Evolutionary conservation across 2,329 filamentous ascomycete genomes (phyloP), one percentile per base, ranked within the genome.

Genomic region (Paracorniculantispora psalliotae): DNA sequence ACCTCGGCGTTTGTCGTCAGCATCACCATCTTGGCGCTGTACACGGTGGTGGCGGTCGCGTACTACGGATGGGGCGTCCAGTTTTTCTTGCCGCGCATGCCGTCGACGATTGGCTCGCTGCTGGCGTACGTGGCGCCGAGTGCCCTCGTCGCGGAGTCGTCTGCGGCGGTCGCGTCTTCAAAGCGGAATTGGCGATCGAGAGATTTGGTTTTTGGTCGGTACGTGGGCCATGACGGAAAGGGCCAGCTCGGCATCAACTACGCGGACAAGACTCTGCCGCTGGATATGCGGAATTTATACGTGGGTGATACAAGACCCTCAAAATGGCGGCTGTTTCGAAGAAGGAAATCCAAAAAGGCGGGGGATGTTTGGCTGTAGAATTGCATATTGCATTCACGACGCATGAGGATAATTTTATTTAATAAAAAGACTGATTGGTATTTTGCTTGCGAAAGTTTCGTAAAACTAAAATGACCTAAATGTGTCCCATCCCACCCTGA

Each of bases 191-290:
- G n/a, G n/a, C n/a, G n/a, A n/a, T n/a, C n/a, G 37, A 2, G 5
- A 60, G 12, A 19, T 68, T 79, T 79, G 57, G 78, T 77, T 0
- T 85, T 79, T 63, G 82, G 83, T 0, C 71, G 70, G 0, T 85
- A 75, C 57, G 56, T 81, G 1, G 81, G 80, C 0, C 64, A 63
- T 0, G 81, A 85, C 62, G 77, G 79, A 0, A 70, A 71, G 8
- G 67, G 70, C 0, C 79, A 84, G 58, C 61, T 81, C 0, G 83
- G 83, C 0, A 78, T 85, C 46, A 82, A 86, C 43, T 46, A 46
- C n/a, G 43, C 43, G 3, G n/a, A 46, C 9, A 46, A 23, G 19
- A 23, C 19, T 21, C 13, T 46, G 21, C 43, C 43, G 5, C 43
- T 46, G 21, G 21, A 46, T 25, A 4, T 46, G 43, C 6, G 23